Percentiles rank a stretch among this genome's conserved stretches.
Conservation (phyloP, 768 basidiomycete genomes). For the Plicaturopsis crispa region DNA sequence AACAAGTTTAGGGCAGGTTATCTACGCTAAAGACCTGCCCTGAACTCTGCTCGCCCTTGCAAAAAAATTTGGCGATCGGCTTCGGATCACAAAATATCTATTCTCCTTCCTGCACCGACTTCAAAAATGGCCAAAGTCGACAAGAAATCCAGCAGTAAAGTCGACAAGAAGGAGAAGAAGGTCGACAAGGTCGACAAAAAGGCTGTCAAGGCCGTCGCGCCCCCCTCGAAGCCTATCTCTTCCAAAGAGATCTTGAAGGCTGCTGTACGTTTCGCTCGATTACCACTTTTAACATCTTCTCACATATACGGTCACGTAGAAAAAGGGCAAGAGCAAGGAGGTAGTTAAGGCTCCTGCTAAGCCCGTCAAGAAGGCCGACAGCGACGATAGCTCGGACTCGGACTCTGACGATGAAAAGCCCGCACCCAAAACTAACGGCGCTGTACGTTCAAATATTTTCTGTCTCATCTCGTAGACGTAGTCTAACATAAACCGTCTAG, state of each 20-base stretch:
- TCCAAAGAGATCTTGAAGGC: conserved; percentile 38
- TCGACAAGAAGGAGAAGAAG: conserved; percentile 22
- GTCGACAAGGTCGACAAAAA: conserved; percentile 26
- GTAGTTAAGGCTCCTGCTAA: conserved; percentile 16
- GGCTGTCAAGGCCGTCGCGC: conserved; percentile 12
- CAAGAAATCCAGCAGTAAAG: conserved; percentile 28
- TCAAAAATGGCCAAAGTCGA: conserved; percentile 17
- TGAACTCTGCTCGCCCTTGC: too few species aligned
- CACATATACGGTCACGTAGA: too few species aligned
- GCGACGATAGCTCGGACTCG: conserved; percentile 19
- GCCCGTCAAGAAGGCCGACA: conserved; percentile 17
- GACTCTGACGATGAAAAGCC: conserved; percentile 27
- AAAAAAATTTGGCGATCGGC: too few species aligned
- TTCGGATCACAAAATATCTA: too few species aligned
- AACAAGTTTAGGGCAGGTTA: too few species aligned
- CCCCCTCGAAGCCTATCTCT: conserved; percentile 23
- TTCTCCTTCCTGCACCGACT: too few species aligned
- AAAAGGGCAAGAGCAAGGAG: too few species aligned
- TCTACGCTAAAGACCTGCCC: too few species aligned
- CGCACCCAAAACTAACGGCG: conserved; percentile 21
- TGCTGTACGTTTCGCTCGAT: conserved; percentile 18
- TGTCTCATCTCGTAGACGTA: neutral
- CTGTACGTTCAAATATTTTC: conserved; percentile 15
- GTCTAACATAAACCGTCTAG: conserved; percentile 2
- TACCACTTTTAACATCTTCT: neutral